Conservation (phyloP, 305 asterid genomes). For the Plantago lanceolata region DNA sequence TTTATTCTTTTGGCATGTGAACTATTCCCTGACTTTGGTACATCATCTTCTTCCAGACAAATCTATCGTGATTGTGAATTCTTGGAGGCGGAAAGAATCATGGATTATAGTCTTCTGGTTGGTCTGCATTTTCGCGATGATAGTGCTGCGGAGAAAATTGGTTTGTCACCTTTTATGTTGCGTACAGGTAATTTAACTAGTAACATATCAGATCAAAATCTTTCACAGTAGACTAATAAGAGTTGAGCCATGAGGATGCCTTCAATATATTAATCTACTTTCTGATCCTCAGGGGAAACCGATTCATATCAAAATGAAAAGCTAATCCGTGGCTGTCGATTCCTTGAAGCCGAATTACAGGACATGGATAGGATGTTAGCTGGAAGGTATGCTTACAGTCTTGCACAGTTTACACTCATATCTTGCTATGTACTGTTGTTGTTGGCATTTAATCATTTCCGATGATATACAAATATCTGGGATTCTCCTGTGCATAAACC, state of each 20-base stretch:
- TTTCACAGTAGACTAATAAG: background rate
- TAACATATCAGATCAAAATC: no score
- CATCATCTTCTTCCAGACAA: constrained; percentile 46
- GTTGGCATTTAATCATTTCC: no score
- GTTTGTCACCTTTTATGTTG: constrained; percentile 78
- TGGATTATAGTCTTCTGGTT: constrained; percentile 95
- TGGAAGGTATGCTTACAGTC: constrained; percentile 86
- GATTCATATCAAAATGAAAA: constrained; percentile 82
- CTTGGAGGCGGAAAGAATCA: constrained; percentile 78
- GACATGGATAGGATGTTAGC: constrained; percentile 82
- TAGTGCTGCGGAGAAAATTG: constrained; percentile 79
- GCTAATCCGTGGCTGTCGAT: constrained; percentile 91
- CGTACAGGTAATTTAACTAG: constrained; percentile 54
- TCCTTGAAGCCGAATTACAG: constrained; percentile 96
- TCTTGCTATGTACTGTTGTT: no score
- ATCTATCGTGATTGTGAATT: constrained; percentile 89
- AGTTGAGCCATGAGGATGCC: constrained; percentile 10
- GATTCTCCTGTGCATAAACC: no score
- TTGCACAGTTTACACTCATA: no score
- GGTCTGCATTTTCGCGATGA: constrained; percentile 96
- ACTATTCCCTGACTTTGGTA: no score
- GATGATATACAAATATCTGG: no score
- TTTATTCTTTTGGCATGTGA: background rate
- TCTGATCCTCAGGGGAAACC: constrained; percentile 50
- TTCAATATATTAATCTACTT: no score